These are phyloP conservation scores for Puccinia hordei DNA, from an alignment of 1,284 basidiomycete genomes.

Conservation along the genomic window DNA sequence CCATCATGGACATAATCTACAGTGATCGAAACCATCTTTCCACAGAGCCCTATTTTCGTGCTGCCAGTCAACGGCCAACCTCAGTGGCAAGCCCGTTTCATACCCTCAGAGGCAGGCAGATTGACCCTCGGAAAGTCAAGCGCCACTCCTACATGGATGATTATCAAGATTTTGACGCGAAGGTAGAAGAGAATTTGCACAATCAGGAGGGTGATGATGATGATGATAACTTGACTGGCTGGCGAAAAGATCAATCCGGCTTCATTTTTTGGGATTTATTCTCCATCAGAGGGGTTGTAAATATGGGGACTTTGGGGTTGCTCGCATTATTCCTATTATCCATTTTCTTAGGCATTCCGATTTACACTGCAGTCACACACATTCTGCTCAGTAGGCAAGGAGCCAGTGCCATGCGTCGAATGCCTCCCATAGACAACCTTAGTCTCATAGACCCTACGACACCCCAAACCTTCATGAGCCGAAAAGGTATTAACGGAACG, in stretches of 20 bases:
- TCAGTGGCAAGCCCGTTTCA: background rate
- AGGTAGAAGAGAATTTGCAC: constrained; percentile 26
- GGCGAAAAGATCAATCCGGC: constrained; percentile 8
- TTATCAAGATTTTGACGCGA: constrained; percentile 36
- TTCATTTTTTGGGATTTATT: constrained; percentile 1
- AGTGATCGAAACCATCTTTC: constrained; percentile 9
- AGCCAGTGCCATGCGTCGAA: constrained; percentile 72
- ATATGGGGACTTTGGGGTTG: constrained; percentile 29
- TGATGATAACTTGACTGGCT: constrained; percentile 36
- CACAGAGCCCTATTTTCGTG: constrained; percentile 15
- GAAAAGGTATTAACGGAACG: constrained; percentile 56
- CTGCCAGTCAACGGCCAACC: background rate
- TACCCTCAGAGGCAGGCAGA: constrained; percentile 7
- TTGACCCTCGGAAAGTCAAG: constrained; percentile 31
- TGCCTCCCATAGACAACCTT: constrained; percentile 68
- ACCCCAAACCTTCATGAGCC: constrained; percentile 64
- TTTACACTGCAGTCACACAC: constrained; percentile 21
- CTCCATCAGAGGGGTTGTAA: constrained; percentile 41
- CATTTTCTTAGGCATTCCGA: constrained; percentile 30
- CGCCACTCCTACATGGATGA: constrained; percentile 39
- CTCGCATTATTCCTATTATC: constrained; percentile 37
- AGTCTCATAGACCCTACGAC: constrained; percentile 77
- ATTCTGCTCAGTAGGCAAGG: constrained; percentile 63
- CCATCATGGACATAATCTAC: constrained; percentile 10
- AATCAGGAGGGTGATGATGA: constrained; percentile 44